Conservation (phyloP, 768 basidiomycete genomes). For the Rhodosporidiobolus odoratus region DNA sequence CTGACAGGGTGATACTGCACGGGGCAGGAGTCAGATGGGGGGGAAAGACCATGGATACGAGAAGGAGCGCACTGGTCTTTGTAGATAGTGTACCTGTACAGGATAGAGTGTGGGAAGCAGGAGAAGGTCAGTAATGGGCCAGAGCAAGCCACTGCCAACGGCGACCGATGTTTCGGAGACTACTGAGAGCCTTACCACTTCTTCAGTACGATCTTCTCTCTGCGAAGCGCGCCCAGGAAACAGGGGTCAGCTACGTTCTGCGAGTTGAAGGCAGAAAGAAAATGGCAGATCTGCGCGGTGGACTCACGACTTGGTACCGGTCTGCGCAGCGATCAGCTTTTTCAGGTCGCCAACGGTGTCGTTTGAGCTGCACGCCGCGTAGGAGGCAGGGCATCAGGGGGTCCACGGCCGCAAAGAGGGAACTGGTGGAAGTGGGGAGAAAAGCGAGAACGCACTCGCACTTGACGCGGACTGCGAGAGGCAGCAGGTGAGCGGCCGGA, state of each 20-base stretch:
- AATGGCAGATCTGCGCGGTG: not conserved
- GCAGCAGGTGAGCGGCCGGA: not conserved
- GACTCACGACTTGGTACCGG: slow-evolving; percentile 63
- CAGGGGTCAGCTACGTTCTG: not conserved
- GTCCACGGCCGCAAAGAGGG: not conserved
- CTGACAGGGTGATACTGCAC: slow-evolving; percentile 64
- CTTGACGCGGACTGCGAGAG: slow-evolving; percentile 74
- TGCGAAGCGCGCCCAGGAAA: not conserved
- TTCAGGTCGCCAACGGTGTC: slow-evolving; percentile 98
- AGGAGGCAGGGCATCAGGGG: too few species aligned
- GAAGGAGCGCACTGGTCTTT: slow-evolving; percentile 66
- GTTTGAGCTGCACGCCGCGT: slow-evolving; percentile 56
- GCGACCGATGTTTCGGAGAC: too few species aligned
- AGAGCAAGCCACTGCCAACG: not conserved
- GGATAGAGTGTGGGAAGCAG: not conserved
- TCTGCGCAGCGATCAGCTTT: slow-evolving; percentile 93
- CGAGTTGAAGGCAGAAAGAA: not conserved
- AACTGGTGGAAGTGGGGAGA: not conserved
- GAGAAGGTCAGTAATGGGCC: too few species aligned
- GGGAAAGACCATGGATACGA: not conserved
- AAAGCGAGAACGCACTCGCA: slow-evolving; percentile 51
- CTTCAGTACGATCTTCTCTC: slow-evolving; percentile 70
- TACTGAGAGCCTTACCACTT: slow-evolving; percentile 65
- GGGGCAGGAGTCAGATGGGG: not conserved
- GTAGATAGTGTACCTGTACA: slow-evolving; percentile 77